Base-by-base conservation (phyloP, 1,284 basidiomycete species). In the Pascua guehoae region DNA sequence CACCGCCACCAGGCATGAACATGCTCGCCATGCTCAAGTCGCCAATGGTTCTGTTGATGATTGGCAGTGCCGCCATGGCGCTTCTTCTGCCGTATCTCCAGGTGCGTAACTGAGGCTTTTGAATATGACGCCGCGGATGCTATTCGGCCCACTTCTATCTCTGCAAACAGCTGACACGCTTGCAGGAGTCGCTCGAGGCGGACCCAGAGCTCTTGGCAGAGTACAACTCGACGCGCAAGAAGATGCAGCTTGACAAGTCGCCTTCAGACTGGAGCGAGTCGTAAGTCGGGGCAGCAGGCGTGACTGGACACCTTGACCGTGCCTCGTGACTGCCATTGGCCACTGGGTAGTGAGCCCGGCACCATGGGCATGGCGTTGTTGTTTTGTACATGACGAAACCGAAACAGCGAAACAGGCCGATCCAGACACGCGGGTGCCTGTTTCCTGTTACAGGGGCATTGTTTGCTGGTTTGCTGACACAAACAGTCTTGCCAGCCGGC, bases 31-130 rank as follows among this genome's bases (percentile, higher is more conserved):
- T 92, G 87, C 79, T 93, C 68, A 85, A 87, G 66, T 91, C 84
- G 70, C 90, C 90, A 2, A 91, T 93, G 90, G 87, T 90, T 78
- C 78, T 93, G 57, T 84, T 92, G 78, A 88, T 90, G 86, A 78
- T 86, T 16, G 79, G 83, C 63, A 86, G 81, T 45, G 89, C 82
- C 37, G 77, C 79, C 39, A 84, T 91, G 83, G 83, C 89, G 75
- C 76, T 89, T 17, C 83, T 80, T n/a, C 84, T 87, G 82, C 90
- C 90, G 2, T 90, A 88, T 71, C 72, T 92, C 60, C 87, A 87
- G 80, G 89, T 90, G 62, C 60, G 82, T 68, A 42, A 39, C 36
- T 18, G 18, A 16, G 39, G 18, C 49, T 12, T 32, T 5, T 32
- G 32, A 44, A 16, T 12, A 17, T 32, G 41, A 15, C 12, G 18